Percentiles rank a stretch among this genome's conserved stretches.
phyloP scores from a whole-genome alignment of 1,139 yeast genomes.

The Debaryomyces subglobosus region DNA sequence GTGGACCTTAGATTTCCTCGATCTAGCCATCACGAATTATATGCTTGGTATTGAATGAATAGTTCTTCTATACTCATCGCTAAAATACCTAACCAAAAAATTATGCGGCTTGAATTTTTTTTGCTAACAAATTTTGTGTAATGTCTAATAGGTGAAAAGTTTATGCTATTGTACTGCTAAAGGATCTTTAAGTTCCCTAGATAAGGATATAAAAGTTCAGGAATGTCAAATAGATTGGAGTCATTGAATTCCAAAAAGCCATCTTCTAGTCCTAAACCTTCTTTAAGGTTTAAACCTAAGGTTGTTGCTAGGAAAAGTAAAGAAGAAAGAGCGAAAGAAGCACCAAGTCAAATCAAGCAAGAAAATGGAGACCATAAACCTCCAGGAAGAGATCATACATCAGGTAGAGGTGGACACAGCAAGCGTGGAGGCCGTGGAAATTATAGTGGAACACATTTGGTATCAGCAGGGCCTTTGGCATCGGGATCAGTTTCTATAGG shows the following conservation, averaged over 20 bases:
- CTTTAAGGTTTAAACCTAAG: conserved; percentile 77
- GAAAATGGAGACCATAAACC: conserved; percentile 24
- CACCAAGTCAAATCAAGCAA: conserved; percentile 56
- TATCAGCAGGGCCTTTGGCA: conserved; percentile 72
- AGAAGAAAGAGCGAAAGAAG: conserved; percentile 79
- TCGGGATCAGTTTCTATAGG: conserved; percentile 60
- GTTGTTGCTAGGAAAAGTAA: conserved; percentile 79
- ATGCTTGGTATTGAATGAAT: background rate
- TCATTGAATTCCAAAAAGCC: conserved; percentile 43
- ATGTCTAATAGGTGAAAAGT: background rate
- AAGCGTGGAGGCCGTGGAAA: conserved; percentile 45
- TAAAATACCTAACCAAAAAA: conserved; percentile 5
- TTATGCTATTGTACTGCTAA: background rate
- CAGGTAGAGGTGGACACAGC: conserved; percentile 38
- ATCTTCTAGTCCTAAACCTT: conserved; percentile 42
- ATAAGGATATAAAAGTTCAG: background rate
- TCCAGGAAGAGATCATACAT: conserved; percentile 26
- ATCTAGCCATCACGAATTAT: conserved; percentile 11
- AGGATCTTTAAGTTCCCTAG: background rate
- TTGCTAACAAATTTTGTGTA: conserved; percentile 5
- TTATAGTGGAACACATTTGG: conserved; percentile 66
- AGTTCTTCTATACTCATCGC: conserved; percentile 11
- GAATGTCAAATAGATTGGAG: conserved; percentile 49
- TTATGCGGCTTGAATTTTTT: conserved; percentile 10
- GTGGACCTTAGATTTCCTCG: conserved; percentile 13